Evolutionary conservation across 345 rosid genomes (phyloP), one percentile per base, ranked within the genome.

Genomic region (Corchorus capsularis): DNA sequence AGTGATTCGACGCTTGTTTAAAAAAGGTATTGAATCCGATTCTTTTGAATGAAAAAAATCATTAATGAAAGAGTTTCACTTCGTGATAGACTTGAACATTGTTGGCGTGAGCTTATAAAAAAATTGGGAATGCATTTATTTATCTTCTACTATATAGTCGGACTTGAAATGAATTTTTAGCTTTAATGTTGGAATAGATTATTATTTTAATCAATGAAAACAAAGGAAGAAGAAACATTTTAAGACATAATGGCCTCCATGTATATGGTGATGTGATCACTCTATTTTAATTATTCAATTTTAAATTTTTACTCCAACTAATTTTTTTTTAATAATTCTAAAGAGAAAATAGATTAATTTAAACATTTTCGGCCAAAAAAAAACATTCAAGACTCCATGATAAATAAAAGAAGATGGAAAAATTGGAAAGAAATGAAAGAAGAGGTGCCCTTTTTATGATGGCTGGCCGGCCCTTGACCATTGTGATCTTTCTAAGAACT

Each of bases 221-320:
- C 10, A 11, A 4, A 22, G 20, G 3, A 56, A 19, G 41, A 46
- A 14, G 8, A 3, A 19, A 6, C 10, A 55, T 2, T 20, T 11
- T 12, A 47, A 19, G 71, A 22, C 55, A 20, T 67, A 14, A 3
- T 79, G 78, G 66, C 60, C 53, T 74, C 78, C 78, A 69, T 59
- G 75, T 74, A 32, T 32, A 45, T 45, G 57, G 15, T 27, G 72
- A 47, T 60, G 32, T 55, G 17, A 60, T 15, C 47, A 3, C 22
- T 20, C 37, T 7, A 16, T 63, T 16, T 63, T 15, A 34, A 14
- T 61, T 55, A 10, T 8, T 1, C 15, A 5, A 8, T 37, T 37
- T 16, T 15, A 15, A 15, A 16, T 63, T 63, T 37, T 63, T 1
- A 19, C 5, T 63, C 46, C 49, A 63, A 63, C 68, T 8, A 63